Evolutionary conservation across 1,139 yeast genomes (phyloP).

Genomic region (Zhuliangozyma blackwelliae): DNA sequence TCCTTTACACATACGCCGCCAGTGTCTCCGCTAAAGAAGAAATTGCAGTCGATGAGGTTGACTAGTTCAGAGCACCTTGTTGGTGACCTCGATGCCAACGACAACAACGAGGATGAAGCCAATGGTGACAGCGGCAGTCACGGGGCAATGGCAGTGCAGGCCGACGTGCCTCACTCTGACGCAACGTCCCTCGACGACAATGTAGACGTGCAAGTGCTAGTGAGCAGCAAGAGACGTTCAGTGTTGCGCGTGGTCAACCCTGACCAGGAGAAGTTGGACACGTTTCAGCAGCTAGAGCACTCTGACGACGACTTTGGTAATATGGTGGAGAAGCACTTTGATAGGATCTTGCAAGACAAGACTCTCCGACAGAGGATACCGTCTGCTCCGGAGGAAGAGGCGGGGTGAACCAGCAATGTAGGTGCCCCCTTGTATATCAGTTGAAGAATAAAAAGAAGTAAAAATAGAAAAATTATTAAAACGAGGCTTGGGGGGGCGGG

Average conservation of each 20-base stretch:
- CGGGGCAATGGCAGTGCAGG: constrained; percentile 2
- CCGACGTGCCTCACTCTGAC: constrained; percentile 11
- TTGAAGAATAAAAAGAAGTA: too few relatives aligned
- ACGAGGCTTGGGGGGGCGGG: too few relatives aligned
- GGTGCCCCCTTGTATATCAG: too few relatives aligned
- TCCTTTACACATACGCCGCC: constrained; percentile 18
- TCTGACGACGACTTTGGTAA: constrained; percentile 4
- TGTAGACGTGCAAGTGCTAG: constrained; percentile 70
- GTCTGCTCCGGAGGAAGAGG: constrained; percentile 15
- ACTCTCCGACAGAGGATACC: constrained; percentile 28
- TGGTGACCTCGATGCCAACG: constrained; percentile 3
- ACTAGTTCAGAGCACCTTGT: constrained; percentile 10
- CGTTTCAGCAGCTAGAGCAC: constrained; percentile 1
- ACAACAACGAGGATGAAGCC: not conserved
- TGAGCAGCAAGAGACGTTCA: constrained; percentile 64
- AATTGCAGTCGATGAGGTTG: constrained; percentile 7
- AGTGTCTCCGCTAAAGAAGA: constrained; percentile 9
- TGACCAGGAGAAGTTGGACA: constrained; percentile 19
- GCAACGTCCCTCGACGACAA: constrained; percentile 34
- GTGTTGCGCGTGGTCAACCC: constrained; percentile 66
- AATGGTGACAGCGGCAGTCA: not conserved
- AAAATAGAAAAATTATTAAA: too few relatives aligned
- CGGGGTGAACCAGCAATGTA: not conserved
- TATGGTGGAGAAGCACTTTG: constrained; percentile 5
- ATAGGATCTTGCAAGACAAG: constrained; percentile 4